These are phyloP conservation scores for Coniella lustricola DNA, from an alignment of 2,329 filamentous ascomycete species.

Conservation along the genomic window DNA sequence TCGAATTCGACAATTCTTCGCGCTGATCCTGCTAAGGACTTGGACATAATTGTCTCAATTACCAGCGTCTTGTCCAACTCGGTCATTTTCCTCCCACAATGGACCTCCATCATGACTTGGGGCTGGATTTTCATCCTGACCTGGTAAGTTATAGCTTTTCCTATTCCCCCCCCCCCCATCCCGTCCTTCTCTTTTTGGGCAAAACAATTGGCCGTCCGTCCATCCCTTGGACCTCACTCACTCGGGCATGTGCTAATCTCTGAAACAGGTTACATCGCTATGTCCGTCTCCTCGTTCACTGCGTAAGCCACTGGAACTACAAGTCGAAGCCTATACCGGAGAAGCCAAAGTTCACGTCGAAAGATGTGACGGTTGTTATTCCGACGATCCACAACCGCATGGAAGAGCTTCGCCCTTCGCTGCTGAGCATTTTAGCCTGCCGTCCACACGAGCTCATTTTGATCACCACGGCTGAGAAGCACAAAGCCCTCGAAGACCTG, in stretches of 20 bases:
- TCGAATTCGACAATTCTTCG: constrained; percentile 6
- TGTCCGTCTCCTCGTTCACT: constrained; percentile 75
- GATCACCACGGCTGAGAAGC: constrained; percentile 79
- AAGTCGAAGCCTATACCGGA: constrained; percentile 75
- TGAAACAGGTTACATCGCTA: constrained; percentile 73
- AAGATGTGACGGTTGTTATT: constrained; percentile 90
- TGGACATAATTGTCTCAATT: constrained; percentile 8
- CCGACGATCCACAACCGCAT: constrained; percentile 86
- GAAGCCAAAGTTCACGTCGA: constrained; percentile 68
- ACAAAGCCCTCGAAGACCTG: constrained; percentile 60
- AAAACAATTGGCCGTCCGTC: too few relatives aligned
- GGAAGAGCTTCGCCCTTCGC: constrained; percentile 72
- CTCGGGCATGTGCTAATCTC: constrained; percentile 17
- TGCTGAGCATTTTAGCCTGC: constrained; percentile 68
- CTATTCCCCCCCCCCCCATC: too few relatives aligned
- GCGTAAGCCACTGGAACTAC: constrained; percentile 79
- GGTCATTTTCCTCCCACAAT: constrained; percentile 7
- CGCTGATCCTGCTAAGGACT: neutral
- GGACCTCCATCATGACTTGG: constrained; percentile 13
- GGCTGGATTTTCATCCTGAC: constrained; percentile 23
- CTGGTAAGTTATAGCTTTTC: constrained; percentile 37
- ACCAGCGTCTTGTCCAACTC: constrained; percentile 11
- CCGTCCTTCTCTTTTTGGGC: neutral
- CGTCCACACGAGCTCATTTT: constrained; percentile 68
- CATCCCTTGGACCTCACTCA: too few relatives aligned